A percentile compares a stretch with the other conserved stretches of the same genome.
Evolutionary conservation across 2,329 filamentous ascomycete genomes (phyloP).

Genomic region (Sporothrix euskadiensis): DNA sequence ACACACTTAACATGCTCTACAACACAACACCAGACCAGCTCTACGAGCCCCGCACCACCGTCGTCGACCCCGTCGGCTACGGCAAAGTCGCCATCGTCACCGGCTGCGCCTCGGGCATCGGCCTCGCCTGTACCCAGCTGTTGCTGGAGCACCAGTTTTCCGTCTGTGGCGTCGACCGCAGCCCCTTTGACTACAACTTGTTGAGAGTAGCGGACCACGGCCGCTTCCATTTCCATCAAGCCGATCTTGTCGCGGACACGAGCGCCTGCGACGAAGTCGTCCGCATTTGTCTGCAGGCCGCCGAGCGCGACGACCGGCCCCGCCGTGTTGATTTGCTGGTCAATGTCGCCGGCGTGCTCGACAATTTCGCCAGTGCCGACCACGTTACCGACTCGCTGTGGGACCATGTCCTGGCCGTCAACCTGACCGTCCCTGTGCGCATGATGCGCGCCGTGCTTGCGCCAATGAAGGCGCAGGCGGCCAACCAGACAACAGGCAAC

Average conservation of each 20-base stretch:
- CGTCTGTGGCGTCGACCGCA: slow-evolving; percentile 33
- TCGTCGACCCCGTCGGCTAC: slow-evolving; percentile 36
- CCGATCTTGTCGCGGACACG: slow-evolving; percentile 37
- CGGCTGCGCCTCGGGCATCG: slow-evolving; percentile 51
- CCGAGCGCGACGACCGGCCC: slow-evolving; percentile 31
- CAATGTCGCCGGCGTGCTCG: slow-evolving; percentile 56
- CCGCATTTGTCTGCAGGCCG: slow-evolving; percentile 37
- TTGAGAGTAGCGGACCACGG: slow-evolving; percentile 35
- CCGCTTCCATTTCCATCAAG: slow-evolving; percentile 45
- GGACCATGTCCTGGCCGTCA: slow-evolving; percentile 42
- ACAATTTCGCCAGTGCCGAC: slow-evolving; percentile 47
- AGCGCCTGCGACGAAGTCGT: slow-evolving; percentile 41
- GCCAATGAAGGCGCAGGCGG: slow-evolving; percentile 46
- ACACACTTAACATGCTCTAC: slow-evolving; percentile 35
- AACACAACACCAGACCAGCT: slow-evolving; percentile 35
- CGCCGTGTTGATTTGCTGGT: slow-evolving; percentile 54
- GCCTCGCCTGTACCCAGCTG: slow-evolving; percentile 47
- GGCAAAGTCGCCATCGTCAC: slow-evolving; percentile 50
- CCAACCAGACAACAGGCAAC: not conserved
- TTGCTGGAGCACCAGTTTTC: slow-evolving; percentile 42
- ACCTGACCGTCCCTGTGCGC: slow-evolving; percentile 55
- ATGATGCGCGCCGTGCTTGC: slow-evolving; percentile 49
- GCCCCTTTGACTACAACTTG: slow-evolving; percentile 39
- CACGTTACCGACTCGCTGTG: slow-evolving; percentile 41
- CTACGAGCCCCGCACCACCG: slow-evolving; percentile 32